Percentiles rank a stretch among this genome's conserved stretches.
Conservation (phyloP, 371 early-diverging fungal species). For the Mortierella sp. region DNA sequence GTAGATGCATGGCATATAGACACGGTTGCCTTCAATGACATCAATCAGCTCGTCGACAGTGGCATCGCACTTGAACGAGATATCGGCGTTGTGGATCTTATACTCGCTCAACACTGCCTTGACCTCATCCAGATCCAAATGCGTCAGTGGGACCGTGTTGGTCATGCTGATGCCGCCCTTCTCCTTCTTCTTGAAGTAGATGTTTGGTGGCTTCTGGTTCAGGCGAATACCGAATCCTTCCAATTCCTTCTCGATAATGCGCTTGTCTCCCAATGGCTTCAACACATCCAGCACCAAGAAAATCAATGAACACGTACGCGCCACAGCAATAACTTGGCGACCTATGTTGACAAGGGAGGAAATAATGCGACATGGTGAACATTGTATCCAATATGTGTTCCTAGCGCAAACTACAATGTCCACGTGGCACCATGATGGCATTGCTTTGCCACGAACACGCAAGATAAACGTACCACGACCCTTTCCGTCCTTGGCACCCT, state of each 20-base stretch:
- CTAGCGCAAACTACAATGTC: background rate
- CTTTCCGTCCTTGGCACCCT: constrained; percentile 99
- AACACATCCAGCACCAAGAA: constrained; percentile 97
- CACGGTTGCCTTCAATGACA: constrained; percentile 91
- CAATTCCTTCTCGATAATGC: constrained; percentile 97
- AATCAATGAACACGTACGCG: constrained; percentile 95
- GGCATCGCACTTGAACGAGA: constrained; percentile 89
- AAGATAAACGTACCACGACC: constrained; percentile 88
- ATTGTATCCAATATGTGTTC: background rate
- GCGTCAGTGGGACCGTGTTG: constrained; percentile 87
- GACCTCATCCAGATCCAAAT: constrained; percentile 88
- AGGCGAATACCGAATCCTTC: constrained; percentile 99
- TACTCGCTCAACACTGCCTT: constrained; percentile 94
- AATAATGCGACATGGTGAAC: background rate
- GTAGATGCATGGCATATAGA: constrained; percentile 89
- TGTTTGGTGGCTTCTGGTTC: constrained; percentile 97
- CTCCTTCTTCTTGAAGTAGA: constrained; percentile 94
- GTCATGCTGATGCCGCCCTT: constrained; percentile 95
- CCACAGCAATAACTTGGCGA: constrained; percentile 90
- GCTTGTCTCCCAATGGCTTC: constrained; percentile 95
- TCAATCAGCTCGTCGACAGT: constrained; percentile 97
- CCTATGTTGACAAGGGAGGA: constrained; percentile 13
- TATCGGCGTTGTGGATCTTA: constrained; percentile 94
- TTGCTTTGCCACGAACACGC: background rate
- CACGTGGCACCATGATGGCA: background rate